Base-by-base conservation (phyloP, 2,329 filamentous ascomycete species). In the Paracoccidioides lutzii region DNA sequence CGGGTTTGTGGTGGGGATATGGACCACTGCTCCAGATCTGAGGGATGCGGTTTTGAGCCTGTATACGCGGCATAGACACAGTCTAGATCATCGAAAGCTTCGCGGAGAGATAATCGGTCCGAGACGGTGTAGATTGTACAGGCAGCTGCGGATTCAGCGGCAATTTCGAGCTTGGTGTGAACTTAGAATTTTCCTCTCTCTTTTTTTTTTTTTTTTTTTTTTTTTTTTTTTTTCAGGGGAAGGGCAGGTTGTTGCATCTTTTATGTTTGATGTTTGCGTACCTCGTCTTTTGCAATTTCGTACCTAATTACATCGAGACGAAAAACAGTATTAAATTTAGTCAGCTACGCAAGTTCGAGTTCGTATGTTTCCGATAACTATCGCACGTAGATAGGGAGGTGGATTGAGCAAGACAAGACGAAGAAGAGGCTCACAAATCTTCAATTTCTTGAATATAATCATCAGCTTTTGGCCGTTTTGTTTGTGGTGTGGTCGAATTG, bases 81-180 rank as follows among this genome's bases (percentile, higher is more conserved):
- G 4, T 66, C 54, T 9, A 73, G 61, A 55, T 72, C 68, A 53
- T 74, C 66, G 51, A 76, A 62, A 4, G 74, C 74, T 55, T 76
- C 73, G 35, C 74, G 71, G 3, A 74, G 73, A 3, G 73, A 72
- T 40, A 70, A 70, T 3, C 75, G 69, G 59, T 77, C 75, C 0
- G 69, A 74, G 9, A 69, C 68, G 0, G 73, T 75, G 62, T 76
- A 77, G 55, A 75, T 71, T 2, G 73, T 73, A 1, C 69, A 64
- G 35, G 65, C 66, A 43, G 75, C 69, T 1, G 74, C 76, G 58
- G 73, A 74, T 55, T 77, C 74, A 0, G 69, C 69, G 3, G 75
- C 75, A 58, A 77, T 76, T 64, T 77, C 74, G 56, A 76, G 74
- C 59, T 60, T 12, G 7, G 41, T 40, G 12, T n/a, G 22, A 30